Base-by-base conservation (phyloP, 495 filamentous ascomycete genomes). In the Monascus purpureus region DNA sequence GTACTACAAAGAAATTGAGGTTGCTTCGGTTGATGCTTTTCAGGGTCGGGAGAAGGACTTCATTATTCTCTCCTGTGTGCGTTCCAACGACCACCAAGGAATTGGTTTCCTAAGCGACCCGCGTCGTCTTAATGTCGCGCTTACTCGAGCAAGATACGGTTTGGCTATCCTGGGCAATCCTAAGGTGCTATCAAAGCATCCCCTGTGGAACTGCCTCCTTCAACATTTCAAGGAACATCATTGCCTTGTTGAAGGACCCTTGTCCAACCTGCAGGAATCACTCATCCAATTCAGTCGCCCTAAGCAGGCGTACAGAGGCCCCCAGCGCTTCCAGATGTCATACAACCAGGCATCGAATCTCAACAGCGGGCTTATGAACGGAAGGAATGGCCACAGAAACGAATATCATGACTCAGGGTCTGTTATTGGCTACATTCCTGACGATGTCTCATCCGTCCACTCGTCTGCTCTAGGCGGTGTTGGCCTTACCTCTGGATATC, bases 1-100 rank as follows among this genome's bases (percentile, higher is more conserved):
- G 48, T 75, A 79, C 29, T 99, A 99, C 66, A 96, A 95, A 61
- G 90, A 99, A 52, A 87, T 99, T 35, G 90, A 99, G 51, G 92
- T 96, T 32, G 90, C 90, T 11, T 95, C 88, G 1, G 90, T 99
- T 15, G 90, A 96, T 67, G 90, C 90, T 12, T 99, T 99, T 70
- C 90, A 99, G 53, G 90, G 90, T 13, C 80, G 90, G 58, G 90
- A 99, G 60, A 99, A 99, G 62, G 90, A 99, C 45, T 99, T 93
- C 49, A 96, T 99, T 40, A 87, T 99, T 17, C 68, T 96, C 8
- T 99, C 90, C 33, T 99, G 90, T 54, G 90, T 99, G 29, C 85
- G 90, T 48, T 95, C 88, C 41, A 99, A 99, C 44, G 92, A 96
- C 43, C 93, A 99, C 50, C 90, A 99, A 59, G 90, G 90, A 40